phyloP scores from a whole-genome alignment of 129 eudicot genomes.

The Logfia minima region DNA sequence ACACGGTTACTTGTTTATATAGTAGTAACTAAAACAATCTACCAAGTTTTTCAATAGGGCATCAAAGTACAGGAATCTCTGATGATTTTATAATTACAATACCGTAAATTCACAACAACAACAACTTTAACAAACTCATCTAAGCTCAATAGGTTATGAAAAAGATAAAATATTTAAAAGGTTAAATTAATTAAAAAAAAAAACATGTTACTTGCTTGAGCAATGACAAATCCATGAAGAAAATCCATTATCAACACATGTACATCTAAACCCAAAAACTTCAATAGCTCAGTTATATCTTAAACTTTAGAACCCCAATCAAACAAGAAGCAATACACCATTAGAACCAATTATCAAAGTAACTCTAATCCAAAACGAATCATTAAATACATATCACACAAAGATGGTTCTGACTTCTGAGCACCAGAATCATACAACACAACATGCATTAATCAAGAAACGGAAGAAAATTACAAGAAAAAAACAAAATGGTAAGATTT shows the following conservation, averaged over 20 bases:
- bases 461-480: neutral
- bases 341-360: neutral
- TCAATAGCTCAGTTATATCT: no score
- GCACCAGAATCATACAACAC: neutral
- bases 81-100: neutral
- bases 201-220: neutral
- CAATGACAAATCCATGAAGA: neutral
- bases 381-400: neutral
- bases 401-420: neutral
- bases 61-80: neutral
- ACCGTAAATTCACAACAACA: no score
- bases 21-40: neutral
- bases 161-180: neutral
- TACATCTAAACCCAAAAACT: neutral
- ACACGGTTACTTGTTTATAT: neutral
- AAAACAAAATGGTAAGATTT: neutral
- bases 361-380: neutral
- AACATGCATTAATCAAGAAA: neutral
- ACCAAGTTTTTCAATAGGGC: slow-evolving; percentile 1
- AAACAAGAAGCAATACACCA: slow-evolving; percentile 10
- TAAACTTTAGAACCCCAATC: neutral
- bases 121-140: no score
- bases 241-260: neutral
- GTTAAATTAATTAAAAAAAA: slow-evolving; percentile 3
- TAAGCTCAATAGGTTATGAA: neutral